Conservation (phyloP, 192 early-diverging fungal species). For the Coemansia sp. region DNA sequence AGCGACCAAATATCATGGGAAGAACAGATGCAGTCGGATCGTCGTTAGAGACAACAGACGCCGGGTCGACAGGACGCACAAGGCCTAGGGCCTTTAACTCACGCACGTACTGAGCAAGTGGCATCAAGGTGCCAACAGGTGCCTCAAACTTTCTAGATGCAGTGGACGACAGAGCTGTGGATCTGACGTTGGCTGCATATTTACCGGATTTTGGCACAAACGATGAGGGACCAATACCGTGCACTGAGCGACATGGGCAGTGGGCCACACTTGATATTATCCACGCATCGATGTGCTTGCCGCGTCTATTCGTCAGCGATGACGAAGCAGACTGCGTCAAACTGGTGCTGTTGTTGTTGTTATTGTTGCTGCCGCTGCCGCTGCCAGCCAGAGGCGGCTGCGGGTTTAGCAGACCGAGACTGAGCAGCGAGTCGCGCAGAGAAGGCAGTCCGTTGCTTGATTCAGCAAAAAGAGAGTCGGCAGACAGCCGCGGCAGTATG, state of each 20-base stretch:
- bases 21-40: slow-evolving; percentile 32
- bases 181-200: background rate
- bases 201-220: slow-evolving; percentile 27
- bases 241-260: slow-evolving; percentile 40
- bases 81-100: slow-evolving; percentile 34
- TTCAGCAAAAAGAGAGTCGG: background rate
- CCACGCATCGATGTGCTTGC: slow-evolving; percentile 28
- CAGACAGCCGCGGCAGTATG: background rate
- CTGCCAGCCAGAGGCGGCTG: background rate
- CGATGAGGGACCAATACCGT: slow-evolving; percentile 40
- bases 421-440: slow-evolving; percentile 16
- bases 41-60: slow-evolving; percentile 14
- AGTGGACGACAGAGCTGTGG: background rate
- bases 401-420: slow-evolving; percentile 16
- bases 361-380: too few species aligned
- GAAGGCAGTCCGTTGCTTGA: slow-evolving; percentile 15
- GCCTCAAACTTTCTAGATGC: background rate
- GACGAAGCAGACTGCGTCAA: background rate
- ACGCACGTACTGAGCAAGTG: slow-evolving; percentile 24
- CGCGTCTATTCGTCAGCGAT: background rate
- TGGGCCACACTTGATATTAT: slow-evolving; percentile 41
- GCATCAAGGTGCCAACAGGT: slow-evolving; percentile 31
- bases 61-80: slow-evolving; percentile 33
- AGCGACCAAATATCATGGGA: slow-evolving; percentile 43
- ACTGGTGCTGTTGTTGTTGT: too few species aligned